Percentiles rank a stretch among this genome's conserved stretches.
Conservation (phyloP, 805 yeast species). For the Candida methanosorbosa region DNA sequence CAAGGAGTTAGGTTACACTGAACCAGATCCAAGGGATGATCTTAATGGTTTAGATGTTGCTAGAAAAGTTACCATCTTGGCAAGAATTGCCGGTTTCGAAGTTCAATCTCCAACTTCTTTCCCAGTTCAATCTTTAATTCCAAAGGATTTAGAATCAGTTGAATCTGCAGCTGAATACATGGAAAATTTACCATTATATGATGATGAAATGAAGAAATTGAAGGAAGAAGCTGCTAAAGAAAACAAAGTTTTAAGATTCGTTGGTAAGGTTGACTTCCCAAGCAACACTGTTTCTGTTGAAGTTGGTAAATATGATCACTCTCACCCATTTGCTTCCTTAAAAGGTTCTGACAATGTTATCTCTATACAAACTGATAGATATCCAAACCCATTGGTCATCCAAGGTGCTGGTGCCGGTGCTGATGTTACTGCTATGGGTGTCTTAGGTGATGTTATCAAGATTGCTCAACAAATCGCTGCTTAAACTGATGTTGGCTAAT, state of each 20-base stretch:
- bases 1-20: slow-evolving; percentile 89
- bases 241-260: slow-evolving; percentile 85
- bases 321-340: slow-evolving; percentile 93
- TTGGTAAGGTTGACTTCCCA: slow-evolving; percentile 80
- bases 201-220: slow-evolving; percentile 65
- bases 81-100: slow-evolving; percentile 81
- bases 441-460: slow-evolving; percentile 86
- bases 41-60: slow-evolving; percentile 98
- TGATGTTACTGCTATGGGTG: slow-evolving; percentile 69
- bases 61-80: slow-evolving; percentile 92
- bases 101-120: slow-evolving; percentile 86
- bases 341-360: slow-evolving; percentile 96
- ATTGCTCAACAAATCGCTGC: slow-evolving; percentile 76
- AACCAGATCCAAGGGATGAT: slow-evolving; percentile 99
- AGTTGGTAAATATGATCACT: slow-evolving; percentile 73
- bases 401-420: slow-evolving; percentile 97
- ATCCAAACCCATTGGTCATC: slow-evolving; percentile 83
- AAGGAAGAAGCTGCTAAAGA: slow-evolving; percentile 77
- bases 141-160: slow-evolving; percentile 71
- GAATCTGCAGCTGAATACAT: slow-evolving; percentile 71
- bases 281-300: slow-evolving; percentile 72
- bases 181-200: slow-evolving; percentile 74
- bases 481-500: too few species aligned
- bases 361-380: slow-evolving; percentile 85
- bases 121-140: slow-evolving; percentile 91